Base-by-base conservation (phyloP, 164 flowering plant species). In the Vitis amurensis region DNA sequence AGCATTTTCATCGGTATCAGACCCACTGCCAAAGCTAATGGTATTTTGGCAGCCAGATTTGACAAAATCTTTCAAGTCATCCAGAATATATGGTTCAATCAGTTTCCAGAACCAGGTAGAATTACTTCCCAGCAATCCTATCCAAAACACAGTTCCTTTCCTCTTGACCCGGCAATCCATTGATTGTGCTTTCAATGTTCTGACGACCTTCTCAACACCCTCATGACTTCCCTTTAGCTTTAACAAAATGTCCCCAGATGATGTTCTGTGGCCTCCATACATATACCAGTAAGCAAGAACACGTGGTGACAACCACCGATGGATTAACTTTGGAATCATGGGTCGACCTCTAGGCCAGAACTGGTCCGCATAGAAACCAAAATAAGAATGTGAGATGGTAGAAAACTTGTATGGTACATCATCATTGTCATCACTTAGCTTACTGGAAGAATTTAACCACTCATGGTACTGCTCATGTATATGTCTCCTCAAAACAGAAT, bases 201-300 rank as follows among this genome's bases (percentile, higher is more conserved):
- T 89, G 31, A 85, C 81, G 60, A 95, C 69, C 67, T 75, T 86
- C 75, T 74, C 82, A 50, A 86, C 86, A 59, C 89, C 95, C 48
- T 90, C 94, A 1, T 59, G 71, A 71, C 68, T 79, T 69, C 85
- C 94, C 77, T 78, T 91, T 56, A 93, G 69, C 80, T 82, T 93
- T 81, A 95, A 82, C 78, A 91, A 44, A 51, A 91, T 84, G 75
- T 93, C 94, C 51, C 97, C 98, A 0, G 86, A 73, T 59, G 93
- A 71, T 66, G 91, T 85, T 82, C 85, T 88, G 72, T 81, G 77
- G 13, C 99, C 99, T 3, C 92, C 89, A 73, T 87, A 91, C 97
- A 93, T 93, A 63, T 85, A 96, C 98, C 97, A 93, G 80, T 93
- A 92, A 12, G 97, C 98, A 82, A 93, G 88, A 71, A 78, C 93